phyloP scores from a whole-genome alignment of 352 stramenopile species.

The Paralagenidium karlingii region DNA sequence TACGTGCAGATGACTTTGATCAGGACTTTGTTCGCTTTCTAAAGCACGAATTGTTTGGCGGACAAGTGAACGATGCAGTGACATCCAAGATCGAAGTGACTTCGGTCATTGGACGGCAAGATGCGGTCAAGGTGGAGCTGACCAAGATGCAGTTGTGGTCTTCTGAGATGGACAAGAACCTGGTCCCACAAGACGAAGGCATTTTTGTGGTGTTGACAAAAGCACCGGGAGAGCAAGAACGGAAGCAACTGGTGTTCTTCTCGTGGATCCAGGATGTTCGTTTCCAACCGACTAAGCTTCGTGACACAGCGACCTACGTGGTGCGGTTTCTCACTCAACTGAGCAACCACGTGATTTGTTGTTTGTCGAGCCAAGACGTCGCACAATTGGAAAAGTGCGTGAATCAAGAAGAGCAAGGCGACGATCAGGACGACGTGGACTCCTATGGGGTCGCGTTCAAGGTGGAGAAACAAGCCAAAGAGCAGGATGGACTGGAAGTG shows the following conservation, averaged over 20 bases:
- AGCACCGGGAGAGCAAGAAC: background rate
- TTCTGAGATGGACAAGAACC: conserved; percentile 15
- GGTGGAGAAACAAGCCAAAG: conserved; percentile 11
- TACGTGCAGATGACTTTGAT: conserved; percentile 41
- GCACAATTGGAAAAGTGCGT: conserved; percentile 11
- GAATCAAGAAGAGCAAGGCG: conserved; percentile 2
- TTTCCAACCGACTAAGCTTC: conserved; percentile 24
- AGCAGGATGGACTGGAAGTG: too few species aligned
- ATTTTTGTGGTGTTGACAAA: conserved; percentile 27
- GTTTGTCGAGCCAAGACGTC: conserved; percentile 23
- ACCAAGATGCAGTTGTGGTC: conserved; percentile 23
- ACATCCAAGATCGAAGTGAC: conserved; percentile 15
- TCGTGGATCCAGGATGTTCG: conserved; percentile 32
- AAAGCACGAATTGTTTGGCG: conserved; percentile 27
- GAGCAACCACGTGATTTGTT: conserved; percentile 31
- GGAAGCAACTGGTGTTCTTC: conserved; percentile 29
- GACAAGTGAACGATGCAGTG: background rate
- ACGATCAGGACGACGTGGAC: conserved; percentile 12
- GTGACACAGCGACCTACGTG: conserved; percentile 54
- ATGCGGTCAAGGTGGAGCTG: conserved; percentile 27
- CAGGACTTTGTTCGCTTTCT: conserved; percentile 49
- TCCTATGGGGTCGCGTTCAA: conserved; percentile 20
- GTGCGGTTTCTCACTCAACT: conserved; percentile 51
- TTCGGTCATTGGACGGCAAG: conserved; percentile 48
- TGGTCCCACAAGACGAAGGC: conserved; percentile 27